These are phyloP conservation scores for Sporisorium graminicola DNA, from an alignment of 1,284 basidiomycete species.

Conservation along the genomic window DNA sequence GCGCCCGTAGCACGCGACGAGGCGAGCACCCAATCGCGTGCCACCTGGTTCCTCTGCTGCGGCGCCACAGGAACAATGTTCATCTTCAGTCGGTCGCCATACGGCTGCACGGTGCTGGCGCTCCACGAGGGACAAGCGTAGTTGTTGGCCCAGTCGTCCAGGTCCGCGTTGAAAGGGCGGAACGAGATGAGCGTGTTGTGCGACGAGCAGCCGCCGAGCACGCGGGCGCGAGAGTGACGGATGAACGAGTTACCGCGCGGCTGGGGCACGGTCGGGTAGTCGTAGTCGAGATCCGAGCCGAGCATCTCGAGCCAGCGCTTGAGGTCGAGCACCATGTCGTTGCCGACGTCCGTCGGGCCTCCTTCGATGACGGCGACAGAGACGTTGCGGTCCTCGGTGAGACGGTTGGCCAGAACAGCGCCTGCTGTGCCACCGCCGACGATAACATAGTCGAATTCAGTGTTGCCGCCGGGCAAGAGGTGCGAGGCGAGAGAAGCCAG, in stretches of 20 bases:
- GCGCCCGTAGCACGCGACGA: conserved; percentile 61
- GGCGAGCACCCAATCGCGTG: conserved; percentile 68
- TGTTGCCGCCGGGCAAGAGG: conserved; percentile 56
- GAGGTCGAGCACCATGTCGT: conserved; percentile 68
- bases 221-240: conserved; percentile 68
- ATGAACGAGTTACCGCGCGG: conserved; percentile 70
- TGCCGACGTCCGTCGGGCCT: conserved; percentile 66
- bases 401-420: conserved; percentile 68
- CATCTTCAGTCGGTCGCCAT: conserved; percentile 69
- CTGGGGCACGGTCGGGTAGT: conserved; percentile 68
- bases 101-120: conserved; percentile 63
- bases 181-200: conserved; percentile 71
- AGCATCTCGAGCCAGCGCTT: conserved; percentile 69
- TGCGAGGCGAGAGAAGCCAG: conserved; percentile 64
- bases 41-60: conserved; percentile 69
- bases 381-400: conserved; percentile 67
- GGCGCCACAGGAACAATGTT: conserved; percentile 69
- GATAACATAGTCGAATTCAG: conserved; percentile 69
- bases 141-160: conserved; percentile 68
- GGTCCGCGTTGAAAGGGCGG: conserved; percentile 69
- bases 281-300: conserved; percentile 69
- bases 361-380: conserved; percentile 70
- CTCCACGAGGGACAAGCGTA: conserved; percentile 66
- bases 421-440: conserved; percentile 69
- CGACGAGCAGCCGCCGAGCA: conserved; percentile 69